Base-by-base conservation (phyloP, 495 filamentous ascomycete genomes). In the Hypoxylon perforatum region DNA sequence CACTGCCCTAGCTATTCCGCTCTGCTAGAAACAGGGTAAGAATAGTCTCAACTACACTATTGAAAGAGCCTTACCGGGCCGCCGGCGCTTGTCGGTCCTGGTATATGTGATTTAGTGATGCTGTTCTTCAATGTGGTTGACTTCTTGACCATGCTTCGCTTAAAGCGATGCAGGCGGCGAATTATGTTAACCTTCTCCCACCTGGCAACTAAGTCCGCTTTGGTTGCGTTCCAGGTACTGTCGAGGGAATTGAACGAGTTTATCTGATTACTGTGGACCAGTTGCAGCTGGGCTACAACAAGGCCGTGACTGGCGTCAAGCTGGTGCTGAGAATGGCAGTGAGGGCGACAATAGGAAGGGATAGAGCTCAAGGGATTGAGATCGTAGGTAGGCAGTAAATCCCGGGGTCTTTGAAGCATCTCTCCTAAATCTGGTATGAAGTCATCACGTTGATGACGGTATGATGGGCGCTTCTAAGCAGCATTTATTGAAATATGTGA, bases 81-180 rank as follows among this genome's bases (percentile, higher is more conserved):
- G n/a, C 68, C 63, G 55, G n/a, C 46, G 49, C 63, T 56, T 57
- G 56, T 59, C 56, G 55, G 50, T 67, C 41, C 70, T 57, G 47
- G 52, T 48, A 58, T 30, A 12, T 44, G 57, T 33, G 55, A 15
- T 28, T 51, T 57, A 15, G 36, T 50, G 28, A 65, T 9, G 23
- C 23, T 62, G 23, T 59, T 61, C 45, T 57, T 69, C 28, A 23
- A 53, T 53, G 53, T 23, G 56, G 69, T 60, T 51, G 48, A 66
- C 23, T 58, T 64, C 61, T 67, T 74, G 65, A 72, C 65, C 63
- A 72, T 72, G 65, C 72, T 72, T 65, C 65, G 69, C 69, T 60
- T 72, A 47, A 62, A 48, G 62, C 47, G 61, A 55, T 58, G 47
- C 54, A 47, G 57, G 46, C 33, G 48, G 54, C 72, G 69, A 28